A percentile compares a stretch with the other conserved stretches of the same genome.
These are phyloP conservation scores for Nakaseomyces nivariensis DNA, from an alignment of 1,139 yeast species.

Conservation along the genomic window DNA sequence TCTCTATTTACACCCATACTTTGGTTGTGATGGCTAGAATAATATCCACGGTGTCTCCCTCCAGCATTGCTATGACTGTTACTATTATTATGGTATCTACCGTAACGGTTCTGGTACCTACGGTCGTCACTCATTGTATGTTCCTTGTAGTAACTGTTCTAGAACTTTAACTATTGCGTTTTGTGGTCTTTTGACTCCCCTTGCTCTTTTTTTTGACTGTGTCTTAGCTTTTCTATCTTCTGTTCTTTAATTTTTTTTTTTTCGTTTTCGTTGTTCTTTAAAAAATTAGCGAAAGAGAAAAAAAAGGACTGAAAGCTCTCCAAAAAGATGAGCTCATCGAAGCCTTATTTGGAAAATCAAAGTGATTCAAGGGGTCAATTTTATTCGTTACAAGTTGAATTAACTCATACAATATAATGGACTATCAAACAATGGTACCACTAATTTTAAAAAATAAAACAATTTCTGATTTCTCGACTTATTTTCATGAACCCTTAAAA, in stretches of 20 bases:
- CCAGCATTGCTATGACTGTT: neutral
- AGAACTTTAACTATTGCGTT: neutral
- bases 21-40: neutral
- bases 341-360: neutral
- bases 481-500: neutral
- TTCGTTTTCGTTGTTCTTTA: neutral
- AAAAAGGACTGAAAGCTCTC: neutral
- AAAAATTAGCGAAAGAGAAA: neutral
- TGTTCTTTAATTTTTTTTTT: neutral
- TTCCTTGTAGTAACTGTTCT: neutral
- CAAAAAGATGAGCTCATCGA: neutral
- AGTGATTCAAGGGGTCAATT: neutral
- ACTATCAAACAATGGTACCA: too few species aligned
- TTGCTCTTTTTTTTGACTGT: neutral
- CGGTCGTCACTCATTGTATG: conserved; percentile 1
- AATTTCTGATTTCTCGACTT: too few species aligned
- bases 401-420: neutral
- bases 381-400: too few species aligned
- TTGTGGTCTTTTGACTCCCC: too few species aligned
- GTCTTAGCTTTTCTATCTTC: neutral
- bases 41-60: neutral
- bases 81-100: neutral
- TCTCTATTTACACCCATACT: neutral
- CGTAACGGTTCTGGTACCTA: conserved; percentile 1
- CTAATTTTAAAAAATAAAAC: too few species aligned